These are phyloP conservation scores for Lichina pygmaea DNA, from an alignment of 495 filamentous ascomycete species.

Conservation along the genomic window DNA sequence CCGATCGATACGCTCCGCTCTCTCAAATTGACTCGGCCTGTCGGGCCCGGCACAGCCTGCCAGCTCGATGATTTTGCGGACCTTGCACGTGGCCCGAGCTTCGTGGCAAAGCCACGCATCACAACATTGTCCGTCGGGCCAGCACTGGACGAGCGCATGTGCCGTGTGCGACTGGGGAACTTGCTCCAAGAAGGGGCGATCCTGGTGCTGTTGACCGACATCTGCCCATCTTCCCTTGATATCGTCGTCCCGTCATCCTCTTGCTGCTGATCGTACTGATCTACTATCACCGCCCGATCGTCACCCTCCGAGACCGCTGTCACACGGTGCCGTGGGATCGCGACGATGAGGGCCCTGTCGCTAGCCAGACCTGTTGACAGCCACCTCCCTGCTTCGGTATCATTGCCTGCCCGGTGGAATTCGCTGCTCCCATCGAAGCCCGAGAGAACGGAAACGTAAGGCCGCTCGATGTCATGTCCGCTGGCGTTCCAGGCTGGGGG, in stretches of 20 bases:
- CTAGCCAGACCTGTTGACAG: neutral
- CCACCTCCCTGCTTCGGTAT: neutral
- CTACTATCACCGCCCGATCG: neutral
- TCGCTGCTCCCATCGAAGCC: neutral
- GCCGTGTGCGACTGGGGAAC: conserved; percentile 6
- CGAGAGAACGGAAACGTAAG: neutral
- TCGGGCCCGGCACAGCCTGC: no score
- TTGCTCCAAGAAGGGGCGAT: conserved; percentile 4
- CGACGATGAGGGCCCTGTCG: neutral
- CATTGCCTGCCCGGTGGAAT: neutral
- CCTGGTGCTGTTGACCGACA: neutral
- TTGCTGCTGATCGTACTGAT: neutral
- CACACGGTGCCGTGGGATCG: no score
- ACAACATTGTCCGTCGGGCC: conserved; percentile 2
- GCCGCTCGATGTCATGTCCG: neutral
- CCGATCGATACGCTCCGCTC: neutral
- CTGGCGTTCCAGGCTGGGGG: neutral
- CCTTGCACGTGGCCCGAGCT: no score
- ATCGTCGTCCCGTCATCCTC: no score
- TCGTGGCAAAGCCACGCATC: conserved; percentile 5
- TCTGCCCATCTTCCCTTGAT: no score
- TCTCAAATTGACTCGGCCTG: no score
- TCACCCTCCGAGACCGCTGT: neutral
- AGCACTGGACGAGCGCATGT: conserved; percentile 2
- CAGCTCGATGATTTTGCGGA: no score